Conservation (phyloP, 1,284 basidiomycete species). For the Coniferiporia sulphurascens region DNA sequence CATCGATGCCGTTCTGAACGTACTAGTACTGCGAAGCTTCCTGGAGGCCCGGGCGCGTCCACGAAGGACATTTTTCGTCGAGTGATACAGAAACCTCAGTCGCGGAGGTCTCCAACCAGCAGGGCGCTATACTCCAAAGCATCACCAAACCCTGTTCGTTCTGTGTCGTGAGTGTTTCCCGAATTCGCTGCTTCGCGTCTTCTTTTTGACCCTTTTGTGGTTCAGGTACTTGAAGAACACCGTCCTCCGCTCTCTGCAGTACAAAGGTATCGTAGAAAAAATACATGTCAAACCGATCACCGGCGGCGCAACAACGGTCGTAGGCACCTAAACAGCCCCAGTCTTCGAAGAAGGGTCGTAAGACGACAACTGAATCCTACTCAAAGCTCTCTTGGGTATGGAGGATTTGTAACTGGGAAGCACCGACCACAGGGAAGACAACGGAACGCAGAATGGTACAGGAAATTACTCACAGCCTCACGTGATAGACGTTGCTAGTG, state of each 20-base stretch:
- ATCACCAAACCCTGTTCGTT: neutral
- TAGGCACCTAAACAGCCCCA: neutral
- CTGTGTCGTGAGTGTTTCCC: neutral
- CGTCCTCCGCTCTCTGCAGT: conserved; percentile 1
- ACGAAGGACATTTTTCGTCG: conserved; percentile 11
- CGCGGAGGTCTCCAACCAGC: neutral
- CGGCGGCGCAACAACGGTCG: neutral
- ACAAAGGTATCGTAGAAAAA: conserved; percentile 12
- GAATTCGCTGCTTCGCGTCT: neutral
- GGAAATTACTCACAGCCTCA: neutral
- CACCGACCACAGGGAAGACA: neutral
- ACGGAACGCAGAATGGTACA: neutral
- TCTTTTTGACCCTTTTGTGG: neutral
- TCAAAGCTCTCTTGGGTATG: conserved; percentile 11
- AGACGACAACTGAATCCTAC: neutral
- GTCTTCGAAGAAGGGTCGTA: neutral
- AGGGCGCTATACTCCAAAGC: neutral
- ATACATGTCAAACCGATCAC: neutral
- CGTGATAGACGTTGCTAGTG: neutral
- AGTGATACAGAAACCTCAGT: neutral
- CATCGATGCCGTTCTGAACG: conserved; percentile 2
- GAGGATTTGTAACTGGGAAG: conserved; percentile 6
- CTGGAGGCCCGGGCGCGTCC: conserved; percentile 6
- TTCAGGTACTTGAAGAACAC: conserved; percentile 12
- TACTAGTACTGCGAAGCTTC: conserved; percentile 2